phyloP scores from a whole-genome alignment of 1,139 yeast species.

The Candida sp. region DNA sequence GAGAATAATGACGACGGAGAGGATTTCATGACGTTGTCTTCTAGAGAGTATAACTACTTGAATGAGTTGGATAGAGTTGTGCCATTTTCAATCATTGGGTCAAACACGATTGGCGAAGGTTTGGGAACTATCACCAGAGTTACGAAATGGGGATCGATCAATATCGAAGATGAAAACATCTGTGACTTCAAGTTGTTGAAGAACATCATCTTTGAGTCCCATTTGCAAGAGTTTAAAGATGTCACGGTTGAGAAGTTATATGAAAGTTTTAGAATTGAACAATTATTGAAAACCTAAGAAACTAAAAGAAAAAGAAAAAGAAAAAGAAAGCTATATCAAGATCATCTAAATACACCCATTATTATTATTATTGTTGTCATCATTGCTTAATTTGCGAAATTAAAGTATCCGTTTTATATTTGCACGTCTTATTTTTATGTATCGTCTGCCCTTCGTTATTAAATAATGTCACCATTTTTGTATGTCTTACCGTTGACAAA shows the following conservation, averaged over 20 bases:
- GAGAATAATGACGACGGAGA: conserved; percentile 5
- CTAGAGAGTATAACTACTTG: conserved; percentile 16
- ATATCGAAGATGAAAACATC: conserved; percentile 49
- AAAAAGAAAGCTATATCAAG: background rate
- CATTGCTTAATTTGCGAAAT: background rate
- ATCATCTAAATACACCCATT: background rate
- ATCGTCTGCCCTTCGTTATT: conserved; percentile 4
- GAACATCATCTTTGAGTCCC: conserved; percentile 65
- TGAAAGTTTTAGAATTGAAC: conserved; percentile 57
- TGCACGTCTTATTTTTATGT: background rate
- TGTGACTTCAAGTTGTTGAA: conserved; percentile 63
- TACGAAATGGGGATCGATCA: conserved; percentile 22
- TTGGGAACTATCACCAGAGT: conserved; percentile 13
- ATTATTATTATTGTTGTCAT: background rate
- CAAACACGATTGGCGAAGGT: conserved; percentile 7
- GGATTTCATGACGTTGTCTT: conserved; percentile 7
- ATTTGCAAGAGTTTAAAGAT: conserved; percentile 70
- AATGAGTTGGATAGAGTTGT: conserved; percentile 17
- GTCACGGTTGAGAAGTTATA: conserved; percentile 62
- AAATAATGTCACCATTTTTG: conserved; percentile 44
- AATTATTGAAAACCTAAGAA: conserved; percentile 10
- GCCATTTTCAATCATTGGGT: conserved; percentile 27
- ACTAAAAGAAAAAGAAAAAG: background rate
- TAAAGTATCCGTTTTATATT: background rate
- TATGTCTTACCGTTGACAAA: conserved; percentile 56